Base-by-base conservation (phyloP, 305 asterid species). In the Fraxinus nigra region DNA sequence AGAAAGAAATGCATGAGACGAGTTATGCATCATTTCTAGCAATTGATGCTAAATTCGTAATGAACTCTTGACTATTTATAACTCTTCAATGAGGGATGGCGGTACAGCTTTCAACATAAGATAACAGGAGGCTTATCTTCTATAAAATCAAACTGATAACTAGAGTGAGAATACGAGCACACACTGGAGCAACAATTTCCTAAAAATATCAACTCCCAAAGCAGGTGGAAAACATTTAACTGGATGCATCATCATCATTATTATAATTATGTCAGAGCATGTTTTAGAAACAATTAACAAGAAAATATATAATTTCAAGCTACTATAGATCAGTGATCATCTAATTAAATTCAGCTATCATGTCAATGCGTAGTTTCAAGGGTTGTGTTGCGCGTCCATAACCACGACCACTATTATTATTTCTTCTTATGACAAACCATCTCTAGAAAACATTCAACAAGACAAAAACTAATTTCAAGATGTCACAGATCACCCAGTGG, bases 401-500 rank as follows among this genome's bases (percentile, higher is more conserved):
- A 72, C 76, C 28, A 72, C 38, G 14, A 34, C 48, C 14, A 35
- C 51, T 9, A 18, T 72, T 72, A 18, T 72, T 72, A 7, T 72
- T 72, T 3, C 7, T 72, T 18, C 51, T 72, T 16, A 3, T 34
- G 75, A n/a, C 28, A 8, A 72, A 72, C 14, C 16, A 34, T 72
- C 51, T 72, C 48, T n/a, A 72, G 46, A 34, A 72, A 72, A 35
- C 51, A n/a, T 72, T 72, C 26, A 34, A 72, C 51, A 72, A 72
- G 51, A 72, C 76, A 72, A 72, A 32, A 48, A 48, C 76, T 72
- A 72, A 72, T 72, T 72, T 72, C 46, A n/a, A 72, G 48, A 72
- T 32, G 46, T 72, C 48, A 72, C 28, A 34, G 76, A 72, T 72
- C 48, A 72, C 30, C 46, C 48, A 8, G 46, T 72, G 48, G 48